Evolutionary conservation across 83 land plant genomes (phyloP), one percentile per base, ranked within the genome.

Genomic region (Diphasiastrum complanatum): DNA sequence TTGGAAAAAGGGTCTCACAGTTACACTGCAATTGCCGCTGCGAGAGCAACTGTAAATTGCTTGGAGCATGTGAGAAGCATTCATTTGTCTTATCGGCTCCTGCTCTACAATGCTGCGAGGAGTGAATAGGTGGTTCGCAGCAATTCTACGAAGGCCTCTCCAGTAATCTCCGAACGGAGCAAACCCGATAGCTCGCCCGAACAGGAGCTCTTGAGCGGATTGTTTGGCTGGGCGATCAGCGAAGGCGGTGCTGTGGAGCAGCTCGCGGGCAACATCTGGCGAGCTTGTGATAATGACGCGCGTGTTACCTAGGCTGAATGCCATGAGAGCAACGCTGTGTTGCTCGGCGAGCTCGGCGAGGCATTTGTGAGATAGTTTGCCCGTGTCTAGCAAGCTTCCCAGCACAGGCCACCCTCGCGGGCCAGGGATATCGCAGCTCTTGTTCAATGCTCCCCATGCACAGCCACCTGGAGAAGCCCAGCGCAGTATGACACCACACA

Each of bases 131-230:
- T 28, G 33, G 33, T 54, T 22, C 36, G 58, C 33, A 6, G 58
- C 58, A 23, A 54, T 54, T n/a, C 58, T 54, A 5, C 58, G 4
- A 5, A 54, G 58, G 11, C n/a, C 5, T n/a, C 58, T 54, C 58
- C 58, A 54, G 33, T 54, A 28, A 5, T 54, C 34, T 14, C 58
- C 58, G 11, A 25, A 25, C 58, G 58, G 58, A 5, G 58, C 58
- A 28, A 54, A 54, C 25, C 58, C 58, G 33, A 54, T 54, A 14
- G 58, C 58, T 28, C 58, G 33, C 33, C 58, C 58, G 33, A 54
- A 54, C 33, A 54, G 33, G 6, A 54, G 58, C 58, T 54, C 58
- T 25, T 54, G 58, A 6, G 58, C 58, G 16, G 58, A 54, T 28
- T 54, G 58, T 25, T 54, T 54, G 34, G 29, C 5, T 5, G 58